Base-by-base conservation (phyloP, 1,139 yeast species). In the Candida buenavistaensis region DNA sequence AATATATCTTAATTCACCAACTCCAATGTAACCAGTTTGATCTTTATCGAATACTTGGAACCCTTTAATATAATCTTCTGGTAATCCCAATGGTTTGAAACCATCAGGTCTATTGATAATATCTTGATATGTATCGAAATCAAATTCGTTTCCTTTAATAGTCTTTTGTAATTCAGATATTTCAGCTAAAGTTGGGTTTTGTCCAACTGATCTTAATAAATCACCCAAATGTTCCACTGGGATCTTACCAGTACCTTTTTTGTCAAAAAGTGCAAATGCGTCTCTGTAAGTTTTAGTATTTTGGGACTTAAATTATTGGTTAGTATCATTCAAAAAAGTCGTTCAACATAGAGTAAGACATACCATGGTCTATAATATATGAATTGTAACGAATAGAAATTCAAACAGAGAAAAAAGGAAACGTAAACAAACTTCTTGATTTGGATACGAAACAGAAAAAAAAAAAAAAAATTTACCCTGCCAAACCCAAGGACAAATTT, bases 31-130 rank as follows among this genome's bases (percentile, higher is more conserved):
- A 6, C 99, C 99, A 14, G 97, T 84, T 47, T 84, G 80, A 47
- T 89, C 96, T 69, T 90, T 94, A 68, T 92, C 99, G 49, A 92
- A 92, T 8, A 92, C 97, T 66, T 92, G 97, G 78, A 92, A 92
- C 1, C 97, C 98, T 55, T 94, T 86, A 54, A 92, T 80, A 64
- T 92, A 92, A 62, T 92, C 99, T 57, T 92, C 98, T 16, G 95
- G 92, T 51, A 84, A 85, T n/a, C 96, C 96, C 43, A 86, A 75
- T 23, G 90, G 82, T 62, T 84, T 83, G 75, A 87, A 88, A 0
- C 96, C 96, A 52, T 85, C 90, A 32, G 94, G 95, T 62, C 96
- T 80, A 59, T 82, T 81, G 49, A 87, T 82, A 51, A 87, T 75
- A 59, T 79, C 78, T 45, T 82, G 80, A 61, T 85, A 88, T 11